A percentile compares a stretch with the other conserved stretches of the same genome.
phyloP scores from a whole-genome alignment of 2,329 filamentous ascomycete species.

The Monosporascus sp. region DNA sequence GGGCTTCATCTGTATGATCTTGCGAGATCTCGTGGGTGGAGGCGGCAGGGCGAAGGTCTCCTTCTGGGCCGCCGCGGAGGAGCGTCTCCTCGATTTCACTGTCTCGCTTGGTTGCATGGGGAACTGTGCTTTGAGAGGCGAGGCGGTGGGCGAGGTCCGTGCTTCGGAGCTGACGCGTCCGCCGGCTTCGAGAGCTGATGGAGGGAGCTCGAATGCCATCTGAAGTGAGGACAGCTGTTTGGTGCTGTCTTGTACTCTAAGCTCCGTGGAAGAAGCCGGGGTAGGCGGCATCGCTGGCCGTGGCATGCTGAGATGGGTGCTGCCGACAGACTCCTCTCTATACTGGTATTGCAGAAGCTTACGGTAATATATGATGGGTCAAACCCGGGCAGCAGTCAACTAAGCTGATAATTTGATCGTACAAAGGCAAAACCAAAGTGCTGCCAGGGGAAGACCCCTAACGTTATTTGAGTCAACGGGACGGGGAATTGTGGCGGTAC shows the following conservation, averaged over 20 bases:
- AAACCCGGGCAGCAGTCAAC: neutral
- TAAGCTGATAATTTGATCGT: neutral
- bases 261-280: conserved; percentile 74
- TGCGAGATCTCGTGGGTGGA: conserved; percentile 84
- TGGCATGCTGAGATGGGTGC: conserved; percentile 48
- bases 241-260: conserved; percentile 65
- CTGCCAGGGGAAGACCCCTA: neutral
- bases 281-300: conserved; percentile 65
- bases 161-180: conserved; percentile 38
- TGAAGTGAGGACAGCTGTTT: conserved; percentile 57
- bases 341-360: neutral
- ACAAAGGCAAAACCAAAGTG: too few species aligned
- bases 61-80: conserved; percentile 45
- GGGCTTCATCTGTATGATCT: conserved; percentile 98
- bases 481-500: neutral
- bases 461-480: neutral
- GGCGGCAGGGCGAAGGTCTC: conserved; percentile 78
- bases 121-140: conserved; percentile 29
- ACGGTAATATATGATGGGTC: too few species aligned
- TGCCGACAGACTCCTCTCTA: too few species aligned
- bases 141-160: conserved; percentile 26
- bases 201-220: conserved; percentile 68
- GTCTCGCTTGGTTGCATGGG: conserved; percentile 41
- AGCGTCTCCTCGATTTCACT: conserved; percentile 49
- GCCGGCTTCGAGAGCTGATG: conserved; percentile 57